Base-by-base conservation (phyloP, 2,329 filamentous ascomycete genomes). In the Talaromyces sp. region DNA sequence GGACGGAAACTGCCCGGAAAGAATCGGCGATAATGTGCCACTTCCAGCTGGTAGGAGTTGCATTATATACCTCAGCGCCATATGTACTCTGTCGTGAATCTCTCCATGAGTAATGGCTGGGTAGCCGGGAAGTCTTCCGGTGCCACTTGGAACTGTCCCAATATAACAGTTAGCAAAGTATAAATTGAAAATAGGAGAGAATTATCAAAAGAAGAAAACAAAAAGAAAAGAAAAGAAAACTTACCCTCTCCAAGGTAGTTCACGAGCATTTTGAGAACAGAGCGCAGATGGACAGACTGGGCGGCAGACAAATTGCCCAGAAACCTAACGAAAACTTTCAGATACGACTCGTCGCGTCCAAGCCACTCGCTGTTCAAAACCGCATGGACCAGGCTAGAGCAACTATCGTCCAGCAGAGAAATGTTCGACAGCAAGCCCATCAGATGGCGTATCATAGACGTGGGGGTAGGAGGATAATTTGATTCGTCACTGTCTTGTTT, bases 11-110 rank as follows among this genome's bases (percentile, higher is more conserved):
- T 87, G 87, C 55, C 80, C 75, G 55, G 83, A 77, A 43, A 96
- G 75, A 55, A 92, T 79, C 35, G 85, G 83, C 41, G 88, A 85
- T 31, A 97, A 78, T 2, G 88, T 83, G 38, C 86, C 81, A 63
- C 87, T 87, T 4, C 90, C 89, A 32, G 92, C 89, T 3, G 95
- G 93, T 59, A 96, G 89, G 61, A 96, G 85, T 67, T 86, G 84
- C 52, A 96, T 81, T 13, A 99, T 79, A 68, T 91, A 89, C 65
- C 85, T 85, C 14, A 98, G 77, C 4, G 86, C 87, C 59, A 85
- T 81, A 74, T 99, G 93, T 43, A 95, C 81, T 65, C 95, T 84
- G 58, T 84, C 80, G 65, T 90, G 86, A 70, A 93, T 88, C 61
- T 81, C 83, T 55, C 85, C 80, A 60, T 85, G 83, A 63, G 80